These are phyloP conservation scores for Botrytis squamosa DNA, from an alignment of 2,329 filamentous ascomycete genomes.

Conservation along the genomic window DNA sequence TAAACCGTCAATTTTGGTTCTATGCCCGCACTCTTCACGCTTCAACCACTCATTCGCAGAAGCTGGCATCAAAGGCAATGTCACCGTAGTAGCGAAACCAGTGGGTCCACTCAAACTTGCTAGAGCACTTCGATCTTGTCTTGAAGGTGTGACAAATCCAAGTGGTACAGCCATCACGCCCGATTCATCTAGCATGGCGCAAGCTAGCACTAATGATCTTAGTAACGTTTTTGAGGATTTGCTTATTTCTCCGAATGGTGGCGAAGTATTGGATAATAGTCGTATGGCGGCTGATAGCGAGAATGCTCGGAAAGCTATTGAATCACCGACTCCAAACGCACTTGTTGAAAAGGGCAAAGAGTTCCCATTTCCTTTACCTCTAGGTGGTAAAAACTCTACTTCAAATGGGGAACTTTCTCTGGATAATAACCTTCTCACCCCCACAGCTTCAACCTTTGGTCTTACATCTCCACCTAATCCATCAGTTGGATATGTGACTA, in stretches of 20 bases:
- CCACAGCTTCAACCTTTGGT: background rate
- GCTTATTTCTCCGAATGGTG: constrained; percentile 29
- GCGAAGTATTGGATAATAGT: constrained; percentile 37
- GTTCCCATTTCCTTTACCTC: constrained; percentile 35
- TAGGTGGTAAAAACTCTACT: background rate
- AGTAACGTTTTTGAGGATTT: constrained; percentile 37
- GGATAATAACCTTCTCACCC: background rate
- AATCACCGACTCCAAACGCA: constrained; percentile 36
- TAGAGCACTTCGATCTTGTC: constrained; percentile 34
- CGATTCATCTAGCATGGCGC: constrained; percentile 16
- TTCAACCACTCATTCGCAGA: constrained; percentile 28
- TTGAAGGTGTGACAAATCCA: constrained; percentile 27
- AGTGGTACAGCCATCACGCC: constrained; percentile 24
- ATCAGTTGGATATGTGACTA: background rate
- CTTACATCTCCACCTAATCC: background rate
- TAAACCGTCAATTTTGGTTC: constrained; percentile 32
- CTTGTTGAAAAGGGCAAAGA: constrained; percentile 32
- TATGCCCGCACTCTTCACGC: constrained; percentile 36
- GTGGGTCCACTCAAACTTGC: constrained; percentile 39
- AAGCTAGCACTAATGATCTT: constrained; percentile 30
- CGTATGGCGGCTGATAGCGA: constrained; percentile 38
- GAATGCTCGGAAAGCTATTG: constrained; percentile 38
- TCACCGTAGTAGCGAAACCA: constrained; percentile 38
- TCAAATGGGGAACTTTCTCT: background rate
- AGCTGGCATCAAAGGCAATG: constrained; percentile 27